phyloP scores from a whole-genome alignment of 78 protist species.

The Dictyostelium intermedium region DNA sequence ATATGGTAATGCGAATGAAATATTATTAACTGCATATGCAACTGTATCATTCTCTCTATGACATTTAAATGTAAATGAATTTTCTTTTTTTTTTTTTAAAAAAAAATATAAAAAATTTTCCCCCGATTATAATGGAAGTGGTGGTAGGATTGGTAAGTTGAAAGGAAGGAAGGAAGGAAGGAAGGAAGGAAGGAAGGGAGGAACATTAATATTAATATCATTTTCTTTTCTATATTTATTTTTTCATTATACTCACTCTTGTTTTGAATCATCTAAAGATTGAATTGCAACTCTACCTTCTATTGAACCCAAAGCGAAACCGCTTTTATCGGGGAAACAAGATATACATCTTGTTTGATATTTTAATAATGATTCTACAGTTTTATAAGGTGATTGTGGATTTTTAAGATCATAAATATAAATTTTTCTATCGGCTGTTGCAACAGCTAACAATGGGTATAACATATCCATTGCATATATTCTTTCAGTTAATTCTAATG shows the following conservation, averaged over 20 bases:
- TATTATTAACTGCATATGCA: slow-evolving; percentile 88
- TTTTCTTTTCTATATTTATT: neutral
- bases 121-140: too few species aligned
- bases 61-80: slow-evolving; percentile 94
- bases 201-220: neutral
- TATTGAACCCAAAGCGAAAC: slow-evolving; percentile 94
- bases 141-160: too few species aligned
- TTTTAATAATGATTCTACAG: slow-evolving; percentile 83
- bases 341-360: slow-evolving; percentile 85
- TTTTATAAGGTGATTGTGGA: slow-evolving; percentile 26
- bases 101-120: neutral
- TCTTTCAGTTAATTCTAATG: slow-evolving; percentile 61
- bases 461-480: slow-evolving; percentile 77
- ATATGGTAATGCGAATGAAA: slow-evolving; percentile 86
- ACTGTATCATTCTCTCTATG: slow-evolving; percentile 87
- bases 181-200: too few species aligned
- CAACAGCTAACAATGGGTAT: slow-evolving; percentile 73
- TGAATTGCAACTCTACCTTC: slow-evolving; percentile 95
- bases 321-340: slow-evolving; percentile 83
- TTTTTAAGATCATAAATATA: slow-evolving; percentile 68
- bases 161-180: too few species aligned
- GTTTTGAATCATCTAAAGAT: slow-evolving; percentile 61
- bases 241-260: slow-evolving; percentile 42
- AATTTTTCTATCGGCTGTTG: slow-evolving; percentile 86
- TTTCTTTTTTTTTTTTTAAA: neutral